These are phyloP conservation scores for Fusarium clavum DNA, from an alignment of 2,329 filamentous ascomycete species.

Conservation along the genomic window DNA sequence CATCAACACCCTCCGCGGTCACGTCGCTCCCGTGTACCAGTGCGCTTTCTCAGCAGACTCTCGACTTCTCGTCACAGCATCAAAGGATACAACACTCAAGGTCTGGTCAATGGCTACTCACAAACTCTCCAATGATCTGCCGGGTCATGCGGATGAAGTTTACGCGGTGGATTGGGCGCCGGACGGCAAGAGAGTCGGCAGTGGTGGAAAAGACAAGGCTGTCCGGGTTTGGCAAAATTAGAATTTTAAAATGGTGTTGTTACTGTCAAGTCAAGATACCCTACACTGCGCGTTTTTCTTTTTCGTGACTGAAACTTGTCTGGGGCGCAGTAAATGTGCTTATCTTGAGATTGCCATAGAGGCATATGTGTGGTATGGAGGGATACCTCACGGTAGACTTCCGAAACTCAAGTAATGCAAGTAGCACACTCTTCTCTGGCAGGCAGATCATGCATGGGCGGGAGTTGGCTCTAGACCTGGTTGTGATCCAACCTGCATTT, in stretches of 20 bases:
- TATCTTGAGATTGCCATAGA: conserved; percentile 21
- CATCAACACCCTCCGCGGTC: conserved; percentile 86
- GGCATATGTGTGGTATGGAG: conserved; percentile 27
- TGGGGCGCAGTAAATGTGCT: conserved; percentile 17
- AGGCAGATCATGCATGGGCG: conserved; percentile 38
- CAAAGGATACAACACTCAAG: conserved; percentile 93
- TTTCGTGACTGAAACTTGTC: not conserved
- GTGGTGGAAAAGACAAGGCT: conserved; percentile 92
- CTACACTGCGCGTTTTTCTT: not conserved
- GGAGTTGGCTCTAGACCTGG: conserved; percentile 27
- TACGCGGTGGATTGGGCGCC: conserved; percentile 96
- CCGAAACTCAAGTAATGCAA: conserved; percentile 1
- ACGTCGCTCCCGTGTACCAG: conserved; percentile 91
- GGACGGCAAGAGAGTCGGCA: conserved; percentile 88
- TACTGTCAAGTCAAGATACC: conserved; percentile 42
- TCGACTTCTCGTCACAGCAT: conserved; percentile 85
- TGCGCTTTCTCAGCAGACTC: conserved; percentile 93
- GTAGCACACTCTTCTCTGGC: not conserved
- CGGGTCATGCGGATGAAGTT: conserved; percentile 92
- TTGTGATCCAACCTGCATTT: conserved; percentile 17
- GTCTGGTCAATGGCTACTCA: conserved; percentile 91
- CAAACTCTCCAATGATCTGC: conserved; percentile 83
- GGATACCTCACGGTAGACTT: conserved; percentile 27
- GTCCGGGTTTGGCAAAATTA: conserved; percentile 75
- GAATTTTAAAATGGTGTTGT: conserved; percentile 30